Conservation (phyloP, 768 basidiomycete species). For the Lentinula boryana region DNA sequence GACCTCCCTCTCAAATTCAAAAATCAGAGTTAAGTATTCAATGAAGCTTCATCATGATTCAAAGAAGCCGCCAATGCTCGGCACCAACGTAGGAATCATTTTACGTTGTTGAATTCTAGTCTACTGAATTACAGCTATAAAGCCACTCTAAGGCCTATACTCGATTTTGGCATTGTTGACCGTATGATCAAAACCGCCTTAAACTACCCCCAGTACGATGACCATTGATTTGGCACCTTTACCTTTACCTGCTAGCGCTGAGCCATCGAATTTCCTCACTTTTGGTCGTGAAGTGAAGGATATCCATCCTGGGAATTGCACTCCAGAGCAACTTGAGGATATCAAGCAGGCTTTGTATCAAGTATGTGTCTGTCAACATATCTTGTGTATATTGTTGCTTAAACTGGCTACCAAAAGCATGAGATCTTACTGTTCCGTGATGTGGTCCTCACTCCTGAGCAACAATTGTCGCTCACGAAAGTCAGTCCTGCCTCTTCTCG, state of each 20-base stretch:
- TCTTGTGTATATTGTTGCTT: neutral
- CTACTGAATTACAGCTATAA: no score
- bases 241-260: constrained; percentile 48
- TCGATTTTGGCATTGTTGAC: no score
- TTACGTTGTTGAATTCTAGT: no score
- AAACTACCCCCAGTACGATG: constrained; percentile 22
- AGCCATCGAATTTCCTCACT: constrained; percentile 41
- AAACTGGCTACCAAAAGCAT: constrained; percentile 29
- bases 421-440: constrained; percentile 53
- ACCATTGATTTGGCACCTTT: constrained; percentile 41
- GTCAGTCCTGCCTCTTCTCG: constrained; percentile 15
- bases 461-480: constrained; percentile 52
- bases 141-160: no score
- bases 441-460: constrained; percentile 41
- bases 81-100: no score
- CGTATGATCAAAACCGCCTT: no score
- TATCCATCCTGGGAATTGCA: constrained; percentile 43
- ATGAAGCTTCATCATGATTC: no score
- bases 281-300: constrained; percentile 58
- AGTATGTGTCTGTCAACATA: constrained; percentile 24
- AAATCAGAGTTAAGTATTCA: no score
- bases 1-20: no score
- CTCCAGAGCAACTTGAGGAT: constrained; percentile 43
- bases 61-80: no score
- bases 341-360: constrained; percentile 55